Evolutionary conservation across 1,139 yeast genomes (phyloP), one percentile per base, ranked within the genome.

Genomic region (Hemisphaericaspora subhashii): DNA sequence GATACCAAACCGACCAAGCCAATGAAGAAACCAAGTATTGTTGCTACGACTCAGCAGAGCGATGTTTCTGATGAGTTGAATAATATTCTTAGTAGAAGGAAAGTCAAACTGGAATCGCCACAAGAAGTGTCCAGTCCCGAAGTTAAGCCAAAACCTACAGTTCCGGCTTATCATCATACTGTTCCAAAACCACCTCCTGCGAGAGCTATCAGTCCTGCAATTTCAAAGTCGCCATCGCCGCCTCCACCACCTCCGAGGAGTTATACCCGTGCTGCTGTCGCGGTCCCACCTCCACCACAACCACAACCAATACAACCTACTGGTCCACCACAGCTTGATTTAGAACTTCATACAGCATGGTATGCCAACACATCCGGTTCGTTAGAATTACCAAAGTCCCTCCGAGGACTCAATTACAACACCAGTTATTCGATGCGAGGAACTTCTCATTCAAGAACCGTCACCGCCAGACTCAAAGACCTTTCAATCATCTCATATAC

Each of bases 381-480:
- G 1, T 43, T 58, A 1, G 42, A 45, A 3, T 50, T 74, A 9
- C 82, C 83, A 0, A 40, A 47, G 12, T 58, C 57, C 17, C 54
- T 77, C 5, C 40, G 54, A 14, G 74, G 73, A 0, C 52, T 66
- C 26, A 66, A 63, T 42, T 68, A 65, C 51, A 58, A 63, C 9
- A 55, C 69, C 0, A 58, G 68, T 3, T 60, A 34, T 50, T 47
- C 57, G 59, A 11, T 53, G 42, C 54, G 53, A 1, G 42, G 44
- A 1, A 43, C 48, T 6, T 39, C 43, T 1, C 43, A 53, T 36
- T 53, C 50, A 1, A 48, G 68, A 31, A 40, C 29, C 3, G 35
- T 73, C 11, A 64, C 54, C 3, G 60, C 75, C 31, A 61, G 83
- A 25, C 58, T 77, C 38, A 58, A 58, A n/a, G 87, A 83, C 50